Conservation (phyloP, 768 basidiomycete genomes). For the Russula sp. region DNA sequence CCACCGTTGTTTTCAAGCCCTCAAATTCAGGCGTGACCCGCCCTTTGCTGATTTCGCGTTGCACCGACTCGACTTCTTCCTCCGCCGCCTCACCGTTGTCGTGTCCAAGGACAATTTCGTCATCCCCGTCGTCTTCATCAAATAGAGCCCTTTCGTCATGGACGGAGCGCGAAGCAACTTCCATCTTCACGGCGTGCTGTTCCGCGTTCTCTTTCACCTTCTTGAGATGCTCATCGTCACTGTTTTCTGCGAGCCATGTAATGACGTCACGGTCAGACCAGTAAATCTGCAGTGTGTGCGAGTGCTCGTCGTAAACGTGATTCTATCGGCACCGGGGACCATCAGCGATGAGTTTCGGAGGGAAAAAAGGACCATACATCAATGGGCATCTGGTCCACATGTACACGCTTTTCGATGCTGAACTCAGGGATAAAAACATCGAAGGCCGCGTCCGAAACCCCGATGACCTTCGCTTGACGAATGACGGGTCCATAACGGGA, state of each 20-base stretch:
- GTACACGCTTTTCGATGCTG: slow-evolving; percentile 97
- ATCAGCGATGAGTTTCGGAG: background rate
- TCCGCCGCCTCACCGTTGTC: slow-evolving; percentile 40
- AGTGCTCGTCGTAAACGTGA: slow-evolving; percentile 94
- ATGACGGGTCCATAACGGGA: slow-evolving; percentile 93
- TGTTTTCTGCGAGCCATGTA: slow-evolving; percentile 90
- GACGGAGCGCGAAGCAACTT: slow-evolving; percentile 78
- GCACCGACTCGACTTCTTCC: slow-evolving; percentile 62
- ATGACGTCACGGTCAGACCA: slow-evolving; percentile 96
- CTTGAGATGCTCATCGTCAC: slow-evolving; percentile 93
- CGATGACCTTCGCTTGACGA: slow-evolving; percentile 91
- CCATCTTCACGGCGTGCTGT: slow-evolving; percentile 88
- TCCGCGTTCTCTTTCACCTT: slow-evolving; percentile 93
- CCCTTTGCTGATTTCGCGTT: slow-evolving; percentile 71
- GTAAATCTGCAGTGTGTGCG: slow-evolving; percentile 88
- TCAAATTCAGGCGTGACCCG: slow-evolving; percentile 80
- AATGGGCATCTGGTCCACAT: slow-evolving; percentile 98
- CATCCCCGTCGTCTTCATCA: slow-evolving; percentile 79
- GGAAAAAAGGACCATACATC: slow-evolving; percentile 55
- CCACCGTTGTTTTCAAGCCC: slow-evolving; percentile 64
- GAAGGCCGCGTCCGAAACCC: slow-evolving; percentile 96
- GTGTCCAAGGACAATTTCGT: slow-evolving; percentile 77
- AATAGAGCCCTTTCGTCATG: slow-evolving; percentile 87
- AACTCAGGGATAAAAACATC: slow-evolving; percentile 96
- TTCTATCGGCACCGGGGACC: slow-evolving; percentile 50